phyloP scores from a whole-genome alignment of 2,329 filamentous ascomycete species.

The Paradendryphiella salina region DNA sequence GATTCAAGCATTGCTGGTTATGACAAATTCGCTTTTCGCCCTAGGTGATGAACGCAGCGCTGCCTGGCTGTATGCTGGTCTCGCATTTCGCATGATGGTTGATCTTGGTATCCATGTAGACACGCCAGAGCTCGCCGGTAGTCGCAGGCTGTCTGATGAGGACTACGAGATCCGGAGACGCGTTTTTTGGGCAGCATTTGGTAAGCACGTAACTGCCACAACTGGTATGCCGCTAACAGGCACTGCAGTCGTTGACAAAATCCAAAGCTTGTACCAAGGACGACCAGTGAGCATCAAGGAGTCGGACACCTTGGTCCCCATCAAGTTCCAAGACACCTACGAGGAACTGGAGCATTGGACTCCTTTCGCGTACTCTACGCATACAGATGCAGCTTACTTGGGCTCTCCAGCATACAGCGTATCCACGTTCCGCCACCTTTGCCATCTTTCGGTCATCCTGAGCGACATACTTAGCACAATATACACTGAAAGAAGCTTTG shows the following conservation, averaged over 20 bases:
- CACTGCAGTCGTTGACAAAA: slow-evolving; percentile 52
- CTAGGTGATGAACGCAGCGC: slow-evolving; percentile 56
- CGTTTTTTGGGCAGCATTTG: slow-evolving; percentile 54
- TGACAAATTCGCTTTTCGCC: slow-evolving; percentile 57
- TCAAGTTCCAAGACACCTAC: slow-evolving; percentile 54
- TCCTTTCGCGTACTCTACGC: slow-evolving; percentile 48
- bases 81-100: slow-evolving; percentile 60
- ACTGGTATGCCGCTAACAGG: slow-evolving; percentile 9
- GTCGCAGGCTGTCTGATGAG: slow-evolving; percentile 49
- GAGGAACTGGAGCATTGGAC: slow-evolving; percentile 59
- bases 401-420: slow-evolving; percentile 49
- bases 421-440: slow-evolving; percentile 51
- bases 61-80: slow-evolving; percentile 62
- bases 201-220: slow-evolving; percentile 9
- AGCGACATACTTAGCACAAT: slow-evolving; percentile 48
- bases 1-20: slow-evolving; percentile 58
- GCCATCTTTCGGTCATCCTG: slow-evolving; percentile 52
- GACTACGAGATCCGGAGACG: slow-evolving; percentile 53
- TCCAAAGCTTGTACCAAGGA: slow-evolving; percentile 60
- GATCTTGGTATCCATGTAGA: slow-evolving; percentile 60
- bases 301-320: slow-evolving; percentile 53
- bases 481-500: slow-evolving; percentile 47
- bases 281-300: slow-evolving; percentile 55
- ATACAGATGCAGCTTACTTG: slow-evolving; percentile 37
- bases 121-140: slow-evolving; percentile 36